Base-by-base conservation (phyloP, 2,329 filamentous ascomycete species). In the Fusarium lateritium region DNA sequence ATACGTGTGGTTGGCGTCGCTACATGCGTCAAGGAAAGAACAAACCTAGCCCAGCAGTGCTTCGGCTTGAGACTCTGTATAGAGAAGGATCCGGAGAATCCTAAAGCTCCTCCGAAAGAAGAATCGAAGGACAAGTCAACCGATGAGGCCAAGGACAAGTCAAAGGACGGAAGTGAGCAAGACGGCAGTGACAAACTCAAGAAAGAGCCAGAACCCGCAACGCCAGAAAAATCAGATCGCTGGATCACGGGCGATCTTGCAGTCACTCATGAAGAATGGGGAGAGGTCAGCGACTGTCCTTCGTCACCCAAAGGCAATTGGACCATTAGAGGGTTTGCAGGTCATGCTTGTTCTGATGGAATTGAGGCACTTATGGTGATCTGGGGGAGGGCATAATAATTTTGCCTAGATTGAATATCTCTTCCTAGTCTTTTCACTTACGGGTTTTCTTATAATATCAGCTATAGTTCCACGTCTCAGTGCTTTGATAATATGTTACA, bases 251-350 rank as follows among this genome's bases (percentile, higher is more conserved):
- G 39, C 10, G n/a, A 42, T 42, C 39, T 21, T 42, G 39, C n/a
- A 42, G 21, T 42, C 17, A 22, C n/a, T 21, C 39, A 42, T 4
- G 39, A 42, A 42, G n/a, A 21, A 8, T 42, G 39, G 39, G 39
- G 17, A 42, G 10, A 17, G 21, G 39, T 42, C 39, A 42, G n/a
- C 39, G 39, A 42, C 21, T 42, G 39, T 42, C 39, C 39, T 21
- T 42, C 39, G 13, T 3, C 39, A 42, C 39, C 39, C 17, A 21
- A 21, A 19, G 39, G 39, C 9, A 42, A 21, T 11, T 42, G 39
- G 39, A 42, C 39, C 17, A 42, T 42, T 42, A 42, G 39, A 42
- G 39, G 39, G n/a, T 42, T 42, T 42, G 39, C 39, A 19, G 39
- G 39, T 10, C 39, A 42, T 42, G 39, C n/a, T 42, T 21, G 39